A percentile compares a stretch with the other conserved stretches of the same genome.
These are phyloP conservation scores for Leishmania guyanensis DNA, from an alignment of 208 protist genomes.

Conservation along the genomic window DNA sequence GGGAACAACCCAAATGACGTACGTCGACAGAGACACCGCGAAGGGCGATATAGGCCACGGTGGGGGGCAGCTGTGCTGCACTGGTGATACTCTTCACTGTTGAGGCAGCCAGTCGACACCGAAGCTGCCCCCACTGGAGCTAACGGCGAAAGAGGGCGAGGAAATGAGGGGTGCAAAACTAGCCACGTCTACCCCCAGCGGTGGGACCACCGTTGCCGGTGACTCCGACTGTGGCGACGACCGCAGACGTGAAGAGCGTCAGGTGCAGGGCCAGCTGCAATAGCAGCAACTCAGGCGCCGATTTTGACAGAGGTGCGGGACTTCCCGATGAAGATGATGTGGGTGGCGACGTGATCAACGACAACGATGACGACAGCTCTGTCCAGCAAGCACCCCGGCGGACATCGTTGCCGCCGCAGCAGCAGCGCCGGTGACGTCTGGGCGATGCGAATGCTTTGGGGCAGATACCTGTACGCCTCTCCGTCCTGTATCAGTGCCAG, in stretches of 20 bases:
- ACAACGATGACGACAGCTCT: background rate
- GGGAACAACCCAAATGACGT: background rate
- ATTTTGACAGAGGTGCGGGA: background rate
- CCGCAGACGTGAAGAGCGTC: background rate
- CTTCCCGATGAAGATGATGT: background rate
- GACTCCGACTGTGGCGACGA: background rate
- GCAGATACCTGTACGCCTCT: background rate
- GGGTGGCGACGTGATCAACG: background rate
- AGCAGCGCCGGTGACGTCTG: background rate
- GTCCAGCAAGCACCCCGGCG: background rate
- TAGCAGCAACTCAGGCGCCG: background rate
- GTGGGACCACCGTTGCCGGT: background rate
- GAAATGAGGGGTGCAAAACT: background rate
- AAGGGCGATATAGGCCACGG: background rate
- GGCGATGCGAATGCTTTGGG: background rate
- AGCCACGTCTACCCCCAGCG: background rate
- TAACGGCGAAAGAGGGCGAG: background rate
- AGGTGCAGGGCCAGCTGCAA: background rate
- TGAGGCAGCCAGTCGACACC: background rate
- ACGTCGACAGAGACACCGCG: background rate
- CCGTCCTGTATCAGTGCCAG: constrained; percentile 22
- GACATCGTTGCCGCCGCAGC: background rate
- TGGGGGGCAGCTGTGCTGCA: background rate
- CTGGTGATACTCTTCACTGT: background rate
- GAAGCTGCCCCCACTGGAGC: background rate